phyloP scores from a whole-genome alignment of 139 green algal genomes.

The Haematococcus sp. region DNA sequence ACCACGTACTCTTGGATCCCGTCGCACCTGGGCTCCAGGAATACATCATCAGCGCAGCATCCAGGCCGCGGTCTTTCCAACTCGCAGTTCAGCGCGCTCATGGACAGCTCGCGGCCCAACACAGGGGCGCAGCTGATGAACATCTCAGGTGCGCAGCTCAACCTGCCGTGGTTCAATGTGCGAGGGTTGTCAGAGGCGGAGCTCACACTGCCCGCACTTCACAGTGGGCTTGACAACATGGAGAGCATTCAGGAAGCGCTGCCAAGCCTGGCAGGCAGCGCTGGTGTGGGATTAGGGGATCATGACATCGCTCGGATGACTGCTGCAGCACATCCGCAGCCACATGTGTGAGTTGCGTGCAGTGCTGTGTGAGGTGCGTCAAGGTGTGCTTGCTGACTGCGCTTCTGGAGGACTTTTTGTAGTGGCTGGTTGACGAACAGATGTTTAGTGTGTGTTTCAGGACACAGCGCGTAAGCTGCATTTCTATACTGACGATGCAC shows the following conservation, averaged over 20 bases:
- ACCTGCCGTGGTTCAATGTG: background rate
- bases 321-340: background rate
- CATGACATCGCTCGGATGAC: background rate
- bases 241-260: slow-evolving; percentile 62
- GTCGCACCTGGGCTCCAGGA: background rate
- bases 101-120: too few species aligned
- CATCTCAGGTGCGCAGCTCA: slow-evolving; percentile 12
- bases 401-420: slow-evolving; percentile 1
- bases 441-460: too few species aligned
- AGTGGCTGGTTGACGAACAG: too few species aligned
- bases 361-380: background rate
- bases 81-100: too few species aligned
- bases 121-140: background rate
- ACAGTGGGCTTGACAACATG: slow-evolving; percentile 58
- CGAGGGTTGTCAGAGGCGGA: background rate
- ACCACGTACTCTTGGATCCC: slow-evolving; percentile 1
- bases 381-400: background rate
- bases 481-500: too few species aligned
- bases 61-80: too few species aligned
- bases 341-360: background rate
- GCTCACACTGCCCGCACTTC: background rate
- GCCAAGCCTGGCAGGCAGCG: slow-evolving; percentile 29
- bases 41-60: too few species aligned
- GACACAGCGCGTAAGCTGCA: too few species aligned
- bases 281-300: too few species aligned